Percentiles rank a stretch among this genome's conserved stretches.
phyloP scores from a whole-genome alignment of 2,329 filamentous ascomycete species.

The Sclerotinia minor region DNA sequence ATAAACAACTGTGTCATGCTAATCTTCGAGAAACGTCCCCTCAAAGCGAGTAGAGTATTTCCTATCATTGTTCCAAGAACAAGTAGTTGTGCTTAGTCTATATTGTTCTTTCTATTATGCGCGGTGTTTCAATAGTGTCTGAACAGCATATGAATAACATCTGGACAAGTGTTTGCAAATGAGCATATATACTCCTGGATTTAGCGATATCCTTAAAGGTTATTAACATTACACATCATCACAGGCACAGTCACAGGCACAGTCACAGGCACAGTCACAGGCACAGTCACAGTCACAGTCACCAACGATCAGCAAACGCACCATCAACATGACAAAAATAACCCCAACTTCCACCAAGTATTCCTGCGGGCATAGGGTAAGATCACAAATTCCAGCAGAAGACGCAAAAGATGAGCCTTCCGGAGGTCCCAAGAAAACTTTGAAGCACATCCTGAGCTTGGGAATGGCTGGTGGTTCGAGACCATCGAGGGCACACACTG shows the following conservation, averaged over 20 bases:
- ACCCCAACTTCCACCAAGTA: not conserved
- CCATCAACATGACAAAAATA: not conserved
- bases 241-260: not conserved
- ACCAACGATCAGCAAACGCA: not conserved
- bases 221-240: not conserved
- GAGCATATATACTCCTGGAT: not conserved
- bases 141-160: not conserved
- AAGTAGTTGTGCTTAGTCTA: not conserved
- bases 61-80: not conserved
- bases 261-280: too few relatives aligned
- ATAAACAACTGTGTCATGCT: not conserved
- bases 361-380: not conserved
- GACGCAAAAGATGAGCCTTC: not conserved
- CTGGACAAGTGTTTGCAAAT: not conserved
- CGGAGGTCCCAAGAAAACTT: not conserved
- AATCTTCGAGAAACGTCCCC: not conserved
- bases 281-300: not conserved
- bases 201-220: not conserved
- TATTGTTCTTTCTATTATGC: not conserved
- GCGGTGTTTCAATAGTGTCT: not conserved
- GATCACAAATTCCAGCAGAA: too few relatives aligned
- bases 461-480: not conserved
- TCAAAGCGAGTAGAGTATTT: not conserved
- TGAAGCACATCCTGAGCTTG: not conserved
- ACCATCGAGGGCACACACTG: not conserved